Percentiles rank a stretch among this genome's conserved stretches.
phyloP scores from a whole-genome alignment of 805 yeast genomes.

The Ogataea ganodermae region DNA sequence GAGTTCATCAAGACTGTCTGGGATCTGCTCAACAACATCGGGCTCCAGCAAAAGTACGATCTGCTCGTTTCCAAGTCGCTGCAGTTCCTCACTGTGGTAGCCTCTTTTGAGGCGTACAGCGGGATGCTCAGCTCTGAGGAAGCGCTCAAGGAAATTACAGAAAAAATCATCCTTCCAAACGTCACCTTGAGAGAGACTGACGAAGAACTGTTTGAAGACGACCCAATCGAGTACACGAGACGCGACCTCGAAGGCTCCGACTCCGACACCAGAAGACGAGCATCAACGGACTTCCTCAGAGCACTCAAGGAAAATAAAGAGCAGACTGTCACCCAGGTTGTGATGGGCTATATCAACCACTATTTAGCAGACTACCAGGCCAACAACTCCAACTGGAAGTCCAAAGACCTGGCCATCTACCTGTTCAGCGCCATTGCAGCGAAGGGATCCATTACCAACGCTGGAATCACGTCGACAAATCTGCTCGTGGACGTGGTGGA shows the following conservation, averaged over 20 bases:
- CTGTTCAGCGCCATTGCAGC: slow-evolving; percentile 88
- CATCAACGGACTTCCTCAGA: slow-evolving; percentile 89
- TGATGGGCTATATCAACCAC: slow-evolving; percentile 68
- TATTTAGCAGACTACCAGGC: slow-evolving; percentile 59
- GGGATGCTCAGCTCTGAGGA: slow-evolving; percentile 62
- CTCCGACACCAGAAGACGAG: slow-evolving; percentile 85
- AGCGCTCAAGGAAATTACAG: slow-evolving; percentile 72
- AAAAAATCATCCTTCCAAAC: slow-evolving; percentile 86
- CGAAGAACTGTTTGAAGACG: slow-evolving; percentile 93
- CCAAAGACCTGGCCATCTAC: slow-evolving; percentile 83
- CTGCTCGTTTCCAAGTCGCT: slow-evolving; percentile 79
- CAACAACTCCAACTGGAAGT: slow-evolving; percentile 65
- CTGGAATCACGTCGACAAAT: slow-evolving; percentile 88
- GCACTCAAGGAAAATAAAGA: slow-evolving; percentile 83
- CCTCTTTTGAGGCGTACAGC: slow-evolving; percentile 66
- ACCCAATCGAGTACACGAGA: slow-evolving; percentile 90
- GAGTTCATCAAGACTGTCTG: slow-evolving; percentile 82
- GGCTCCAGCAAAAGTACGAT: slow-evolving; percentile 78
- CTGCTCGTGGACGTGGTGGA: slow-evolving; percentile 80
- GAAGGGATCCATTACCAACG: slow-evolving; percentile 81
- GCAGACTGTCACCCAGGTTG: slow-evolving; percentile 68
- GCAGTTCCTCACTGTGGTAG: slow-evolving; percentile 78
- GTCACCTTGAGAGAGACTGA: slow-evolving; percentile 83
- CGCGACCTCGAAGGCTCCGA: slow-evolving; percentile 96
- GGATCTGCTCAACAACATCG: slow-evolving; percentile 66